These are phyloP conservation scores for Diaporthe amygdali DNA, from an alignment of 2,329 filamentous ascomycete genomes.

Conservation along the genomic window DNA sequence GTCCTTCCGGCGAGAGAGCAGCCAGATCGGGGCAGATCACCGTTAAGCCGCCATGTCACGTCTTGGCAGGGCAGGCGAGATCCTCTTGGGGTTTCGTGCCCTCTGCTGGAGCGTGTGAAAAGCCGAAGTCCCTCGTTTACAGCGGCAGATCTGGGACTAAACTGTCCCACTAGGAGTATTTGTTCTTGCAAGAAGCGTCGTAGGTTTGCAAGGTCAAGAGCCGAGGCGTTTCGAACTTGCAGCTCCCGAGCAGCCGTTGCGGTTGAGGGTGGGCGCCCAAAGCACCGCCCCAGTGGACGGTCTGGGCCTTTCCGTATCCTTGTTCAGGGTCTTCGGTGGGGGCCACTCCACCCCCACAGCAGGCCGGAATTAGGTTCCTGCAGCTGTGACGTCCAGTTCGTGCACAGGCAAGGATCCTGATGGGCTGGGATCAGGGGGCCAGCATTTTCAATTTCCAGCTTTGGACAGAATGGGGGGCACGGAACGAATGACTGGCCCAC, in stretches of 20 bases:
- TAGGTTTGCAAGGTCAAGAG: conserved; percentile 9
- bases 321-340: neutral
- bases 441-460: neutral
- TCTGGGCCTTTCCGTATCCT: conserved; percentile 2
- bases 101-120: neutral
- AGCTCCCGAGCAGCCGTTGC: neutral
- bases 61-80: conserved; percentile 13
- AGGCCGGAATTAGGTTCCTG: neutral
- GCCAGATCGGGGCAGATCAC: conserved; percentile 1
- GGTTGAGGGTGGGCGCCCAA: neutral
- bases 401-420: neutral
- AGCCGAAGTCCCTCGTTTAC: neutral
- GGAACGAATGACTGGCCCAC: neutral
- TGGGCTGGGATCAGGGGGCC: neutral
- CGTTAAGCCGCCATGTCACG: neutral
- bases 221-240: conserved; percentile 12
- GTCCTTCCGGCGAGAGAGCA: neutral
- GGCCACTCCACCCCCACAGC: conserved; percentile 1
- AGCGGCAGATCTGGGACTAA: neutral
- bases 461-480: neutral
- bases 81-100: neutral
- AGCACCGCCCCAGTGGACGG: neutral
- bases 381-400: neutral
- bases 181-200: conserved; percentile 11
- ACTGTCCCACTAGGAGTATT: neutral